Conservation (phyloP, 768 basidiomycete genomes). For the Russula brevipes region DNA sequence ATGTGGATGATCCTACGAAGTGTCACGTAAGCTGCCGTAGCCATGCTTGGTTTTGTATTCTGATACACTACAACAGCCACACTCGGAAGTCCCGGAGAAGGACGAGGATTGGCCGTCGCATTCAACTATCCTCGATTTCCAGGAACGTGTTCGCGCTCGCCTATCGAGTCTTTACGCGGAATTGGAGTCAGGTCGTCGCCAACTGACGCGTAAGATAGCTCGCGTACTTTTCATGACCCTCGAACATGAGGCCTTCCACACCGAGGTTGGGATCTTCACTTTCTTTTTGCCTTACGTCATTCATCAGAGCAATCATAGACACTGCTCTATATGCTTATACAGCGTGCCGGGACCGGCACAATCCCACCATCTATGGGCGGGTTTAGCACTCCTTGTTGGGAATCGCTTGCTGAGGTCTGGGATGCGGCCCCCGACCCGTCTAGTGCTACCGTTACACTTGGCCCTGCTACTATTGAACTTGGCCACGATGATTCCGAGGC, state of each 20-base stretch:
- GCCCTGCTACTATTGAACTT: slow-evolving; percentile 52
- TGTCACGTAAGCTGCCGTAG: slow-evolving; percentile 60
- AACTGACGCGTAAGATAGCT: slow-evolving; percentile 59
- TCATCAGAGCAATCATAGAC: slow-evolving; percentile 42
- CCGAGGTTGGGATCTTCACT: slow-evolving; percentile 47
- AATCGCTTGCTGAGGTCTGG: slow-evolving; percentile 45
- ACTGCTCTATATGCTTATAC: slow-evolving; percentile 89
- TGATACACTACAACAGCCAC: slow-evolving; percentile 46
- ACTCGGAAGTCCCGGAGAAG: slow-evolving; percentile 78
- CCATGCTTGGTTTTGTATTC: neutral
- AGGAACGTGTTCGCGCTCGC: slow-evolving; percentile 69
- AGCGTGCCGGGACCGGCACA: slow-evolving; percentile 71
- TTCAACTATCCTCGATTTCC: slow-evolving; percentile 66
- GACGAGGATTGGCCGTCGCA: slow-evolving; percentile 87
- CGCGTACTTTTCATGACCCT: slow-evolving; percentile 86
- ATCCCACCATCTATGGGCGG: slow-evolving; percentile 71
- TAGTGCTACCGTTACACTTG: slow-evolving; percentile 48
- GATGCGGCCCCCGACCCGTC: slow-evolving; percentile 42
- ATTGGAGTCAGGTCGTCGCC: slow-evolving; percentile 46
- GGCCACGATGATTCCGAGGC: slow-evolving; percentile 83
- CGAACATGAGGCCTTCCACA: slow-evolving; percentile 87
- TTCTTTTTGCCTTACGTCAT: neutral
- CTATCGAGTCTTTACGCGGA: slow-evolving; percentile 69
- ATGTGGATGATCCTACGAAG: slow-evolving; percentile 82
- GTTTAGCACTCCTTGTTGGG: slow-evolving; percentile 72